Evolutionary conservation across 345 rosid genomes (phyloP), one percentile per base, ranked within the genome.

Genomic region (Psidium guajava): DNA sequence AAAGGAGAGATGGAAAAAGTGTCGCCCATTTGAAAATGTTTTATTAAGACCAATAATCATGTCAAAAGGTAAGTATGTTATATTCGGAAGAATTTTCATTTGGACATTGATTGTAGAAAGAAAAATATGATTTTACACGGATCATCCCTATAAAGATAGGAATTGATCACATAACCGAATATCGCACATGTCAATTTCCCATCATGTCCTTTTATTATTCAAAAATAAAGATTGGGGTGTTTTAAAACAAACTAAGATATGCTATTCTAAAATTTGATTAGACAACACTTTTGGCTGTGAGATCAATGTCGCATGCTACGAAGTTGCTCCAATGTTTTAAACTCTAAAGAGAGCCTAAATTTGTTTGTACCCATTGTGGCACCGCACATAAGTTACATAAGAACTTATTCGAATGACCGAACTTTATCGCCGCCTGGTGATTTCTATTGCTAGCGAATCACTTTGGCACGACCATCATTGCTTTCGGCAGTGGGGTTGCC

Each of bases 341-440:
- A 32, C 22, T 16, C 44, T 4, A 32, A 50, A 11, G 44, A 32
- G 75, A 20, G 24, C 75, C 44, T 32, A 32, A 5, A 64, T 15
- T 64, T 9, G 75, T 74, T 64, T 16, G 22, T 64, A 32, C 32
- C 3, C 1, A 64, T 32, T 32, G 44, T 16, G 2, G 15, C 42
- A 8, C 0, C 16, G 22, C 75, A 7, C 11, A 7, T 36, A 28
- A 64, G 16, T 64, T 64, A 16, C 42, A 28, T 28, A 28, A 18
- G 0, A 0, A 64, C 2, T 15, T 28, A 15, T 15, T 28, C 42
- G 32, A 28, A 28, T 8, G 9, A 8, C 8, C 44, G 12, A 32
- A 32, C 24, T 32, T 2, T 3, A 16, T 64, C 11, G 4, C 0
- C 2, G 21, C 18, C 24, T 16, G 1, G 1, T 4, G 2, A 32